Base-by-base conservation (phyloP, 371 early-diverging fungal species). In the Rhizopus microsporus region DNA sequence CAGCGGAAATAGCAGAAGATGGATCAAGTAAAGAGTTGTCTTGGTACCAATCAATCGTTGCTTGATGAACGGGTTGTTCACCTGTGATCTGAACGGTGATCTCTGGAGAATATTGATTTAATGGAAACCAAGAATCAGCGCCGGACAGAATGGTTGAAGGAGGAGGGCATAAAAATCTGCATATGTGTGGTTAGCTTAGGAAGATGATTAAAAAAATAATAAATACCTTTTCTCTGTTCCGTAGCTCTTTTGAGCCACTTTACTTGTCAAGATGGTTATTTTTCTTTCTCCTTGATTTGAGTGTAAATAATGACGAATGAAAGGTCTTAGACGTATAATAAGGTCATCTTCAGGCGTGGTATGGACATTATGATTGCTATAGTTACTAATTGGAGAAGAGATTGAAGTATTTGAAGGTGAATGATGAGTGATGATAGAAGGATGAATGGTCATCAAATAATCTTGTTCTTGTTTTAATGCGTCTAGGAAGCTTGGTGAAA, bases 221-320 rank as follows among this genome's bases (percentile, higher is more conserved):
- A 17, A 35, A 45, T 67, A 74, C 69, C 92, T 84, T 67, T 92
- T 92, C 63, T 92, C 93, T 9, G 90, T 89, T 5, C 93, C 93
- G 54, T 92, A 92, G 12, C 89, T 88, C 62, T 92, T 92, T 77
- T 92, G 93, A 16, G 90, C 92, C 12, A 92, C 92, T 60, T 90
- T 91, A 47, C 89, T 86, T 8, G 92, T 90, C 51, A 89, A 62
- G 30, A 91, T 83, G 69, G 86, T 75, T 3, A 89, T 78, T 13
- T 84, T 83, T 57, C 85, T 82, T 74, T 89, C 88, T 31, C 87
- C 85, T 7, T 72, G 73, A 44, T 58, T 61, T 17, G 66, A 64
- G 3, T 57, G 37, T 43, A 77, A 62, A 50, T 78, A 82, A 16
- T 62, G 72, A 51, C 75, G 80, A 53, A 79, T 72, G 32, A 67